phyloP scores from a whole-genome alignment of 1,284 basidiomycete genomes.

The Leccinum pachyderme region DNA sequence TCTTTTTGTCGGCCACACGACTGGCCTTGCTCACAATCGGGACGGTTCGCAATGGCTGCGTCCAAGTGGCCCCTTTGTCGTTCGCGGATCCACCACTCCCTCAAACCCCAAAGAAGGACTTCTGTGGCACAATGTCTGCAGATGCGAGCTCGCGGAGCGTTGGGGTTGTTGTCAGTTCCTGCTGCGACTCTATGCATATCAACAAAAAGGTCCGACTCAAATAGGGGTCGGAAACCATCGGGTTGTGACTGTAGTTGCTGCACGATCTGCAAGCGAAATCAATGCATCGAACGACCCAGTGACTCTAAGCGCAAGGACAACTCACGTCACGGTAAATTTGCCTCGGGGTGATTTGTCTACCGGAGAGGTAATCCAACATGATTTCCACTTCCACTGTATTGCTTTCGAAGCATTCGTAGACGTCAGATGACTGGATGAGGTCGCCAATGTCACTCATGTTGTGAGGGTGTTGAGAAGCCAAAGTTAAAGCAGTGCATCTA shows the following conservation, averaged over 20 bases:
- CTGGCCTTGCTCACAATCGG: conserved; percentile 61
- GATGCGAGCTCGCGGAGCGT: conserved; percentile 52
- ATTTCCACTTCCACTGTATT: conserved; percentile 77
- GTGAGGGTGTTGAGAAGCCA: conserved; percentile 64
- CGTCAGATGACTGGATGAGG: conserved; percentile 66
- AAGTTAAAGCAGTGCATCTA: conserved; percentile 60
- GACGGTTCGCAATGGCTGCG: conserved; percentile 47
- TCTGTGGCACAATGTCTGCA: conserved; percentile 73
- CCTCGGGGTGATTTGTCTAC: conserved; percentile 55
- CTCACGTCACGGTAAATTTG: conserved; percentile 72
- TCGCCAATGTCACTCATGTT: conserved; percentile 63
- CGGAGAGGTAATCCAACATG: conserved; percentile 71
- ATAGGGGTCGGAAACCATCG: conserved; percentile 57
- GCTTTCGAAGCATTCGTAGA: conserved; percentile 74
- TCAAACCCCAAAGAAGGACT: conserved; percentile 68
- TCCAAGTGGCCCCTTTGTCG: conserved; percentile 64
- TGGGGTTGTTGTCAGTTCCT: conserved; percentile 52
- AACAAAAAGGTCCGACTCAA: conserved; percentile 65
- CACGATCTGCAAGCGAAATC: conserved; percentile 49
- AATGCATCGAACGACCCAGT: conserved; percentile 2
- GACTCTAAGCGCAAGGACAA: conserved; percentile 15
- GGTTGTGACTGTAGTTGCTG: conserved; percentile 57
- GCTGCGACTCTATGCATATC: conserved; percentile 59
- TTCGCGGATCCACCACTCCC: conserved; percentile 78
- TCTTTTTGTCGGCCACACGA: conserved; percentile 60